These are phyloP conservation scores for Lanmaoa rubissima DNA, from an alignment of 768 basidiomycete genomes.

Conservation along the genomic window DNA sequence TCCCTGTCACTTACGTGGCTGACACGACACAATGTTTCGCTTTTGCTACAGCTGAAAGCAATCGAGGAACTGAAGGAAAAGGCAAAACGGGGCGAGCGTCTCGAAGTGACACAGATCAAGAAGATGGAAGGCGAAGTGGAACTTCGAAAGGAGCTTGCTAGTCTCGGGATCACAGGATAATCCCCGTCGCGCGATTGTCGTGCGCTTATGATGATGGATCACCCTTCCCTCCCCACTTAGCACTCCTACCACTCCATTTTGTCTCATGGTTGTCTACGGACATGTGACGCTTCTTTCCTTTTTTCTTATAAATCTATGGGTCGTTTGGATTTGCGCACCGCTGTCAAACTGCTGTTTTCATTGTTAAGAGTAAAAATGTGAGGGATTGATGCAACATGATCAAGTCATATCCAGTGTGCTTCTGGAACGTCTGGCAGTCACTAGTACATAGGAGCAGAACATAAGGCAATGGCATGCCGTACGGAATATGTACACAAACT, in stretches of 20 bases:
- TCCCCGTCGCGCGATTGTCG: neutral
- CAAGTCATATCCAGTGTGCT: too few relatives aligned
- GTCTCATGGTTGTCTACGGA: neutral
- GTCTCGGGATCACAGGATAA: slow-evolving; percentile 29
- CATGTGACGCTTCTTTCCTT: neutral
- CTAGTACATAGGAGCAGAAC: neutral
- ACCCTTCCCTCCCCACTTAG: neutral
- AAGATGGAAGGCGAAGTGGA: slow-evolving; percentile 93
- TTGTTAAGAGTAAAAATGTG: neutral
- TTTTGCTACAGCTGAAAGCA: slow-evolving; percentile 75
- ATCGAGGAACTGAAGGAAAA: slow-evolving; percentile 98
- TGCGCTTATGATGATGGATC: neutral
- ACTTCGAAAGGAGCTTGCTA: slow-evolving; percentile 75
- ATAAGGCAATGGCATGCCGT: neutral
- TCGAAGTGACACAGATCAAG: slow-evolving; percentile 94
- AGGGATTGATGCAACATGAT: neutral
- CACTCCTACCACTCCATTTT: neutral
- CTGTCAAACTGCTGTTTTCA: neutral
- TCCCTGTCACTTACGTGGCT: neutral
- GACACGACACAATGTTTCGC: neutral
- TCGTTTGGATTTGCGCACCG: neutral
- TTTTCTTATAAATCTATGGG: slow-evolving; percentile 9
- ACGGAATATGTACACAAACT: slow-evolving; percentile 1
- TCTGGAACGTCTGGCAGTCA: neutral
- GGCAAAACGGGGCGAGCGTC: slow-evolving; percentile 80